Base-by-base conservation (phyloP, 2,329 filamentous ascomycete genomes). In the Cryphonectria nitschkei region DNA sequence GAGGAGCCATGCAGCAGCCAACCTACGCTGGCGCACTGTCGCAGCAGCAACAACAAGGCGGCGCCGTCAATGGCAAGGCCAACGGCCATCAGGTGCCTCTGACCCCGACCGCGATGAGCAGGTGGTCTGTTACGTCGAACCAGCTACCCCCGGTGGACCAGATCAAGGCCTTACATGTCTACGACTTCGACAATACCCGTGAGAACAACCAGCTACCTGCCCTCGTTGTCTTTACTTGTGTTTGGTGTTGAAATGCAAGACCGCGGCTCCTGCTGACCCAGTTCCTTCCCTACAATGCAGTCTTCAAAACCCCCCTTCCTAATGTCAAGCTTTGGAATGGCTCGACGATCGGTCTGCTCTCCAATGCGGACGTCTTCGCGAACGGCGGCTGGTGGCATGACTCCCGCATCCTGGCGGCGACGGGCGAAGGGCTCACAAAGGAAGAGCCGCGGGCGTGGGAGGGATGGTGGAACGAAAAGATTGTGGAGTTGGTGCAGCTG, bases 331-430 rank as follows among this genome's bases (percentile, higher is more conserved):
- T 99, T 78, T 99, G 96, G 96, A 92, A 91, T 75, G 88, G 88
- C 0, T 84, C 86, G 43, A 95, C 94, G 0, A 89, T 97, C 65
- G 93, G 94, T 64, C 87, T 90, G 72, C 85, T 99, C 14, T 90
- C 92, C 72, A 90, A 86, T 63, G 90, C 92, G 74, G 92, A 97
- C 74, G 86, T 88, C 67, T 93, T 98, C 76, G 84, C 90, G 73
- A 92, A 92, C 75, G 95, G 95, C 74, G 94, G 95, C 73, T 99
- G 96, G 96, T 99, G 96, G 96, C 96, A 99, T 81, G 95, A 98
- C 78, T 88, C 89, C 60, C 89, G 89, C 74, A 95, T 99, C 73
- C 89, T 99, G 34, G 89, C 92, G 14, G 91, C 95, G 1, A 97
- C 94, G 0, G 96, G 96, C 67, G 88, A 94, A 70, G 96, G 96